Conservation (phyloP, 257 asterid genomes). For the Voacanga thouarsii region DNA sequence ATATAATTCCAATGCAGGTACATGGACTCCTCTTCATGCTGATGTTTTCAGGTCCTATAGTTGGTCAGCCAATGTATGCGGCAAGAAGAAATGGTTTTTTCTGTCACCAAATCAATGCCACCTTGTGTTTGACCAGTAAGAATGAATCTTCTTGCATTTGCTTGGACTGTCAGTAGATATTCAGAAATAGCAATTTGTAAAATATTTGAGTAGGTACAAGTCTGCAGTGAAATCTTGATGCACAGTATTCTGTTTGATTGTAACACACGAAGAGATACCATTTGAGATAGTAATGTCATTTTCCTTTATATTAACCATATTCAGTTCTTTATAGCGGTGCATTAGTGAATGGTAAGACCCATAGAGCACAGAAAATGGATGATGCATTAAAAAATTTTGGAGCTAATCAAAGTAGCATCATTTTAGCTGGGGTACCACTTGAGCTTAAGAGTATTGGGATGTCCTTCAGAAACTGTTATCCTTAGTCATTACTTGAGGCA, state of each 20-base stretch:
- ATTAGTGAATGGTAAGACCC: not conserved
- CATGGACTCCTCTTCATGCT: slow-evolving; percentile 99
- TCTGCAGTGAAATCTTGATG: not conserved
- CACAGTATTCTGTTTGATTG: not conserved
- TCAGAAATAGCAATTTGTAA: not conserved
- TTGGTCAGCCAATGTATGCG: slow-evolving; percentile 98
- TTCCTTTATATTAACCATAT: not conserved
- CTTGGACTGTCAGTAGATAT: not conserved
- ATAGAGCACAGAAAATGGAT: not conserved
- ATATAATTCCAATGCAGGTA: slow-evolving; percentile 43
- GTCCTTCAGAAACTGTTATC: not conserved
- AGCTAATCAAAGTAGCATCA: not conserved
- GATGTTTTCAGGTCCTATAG: slow-evolving; percentile 98
- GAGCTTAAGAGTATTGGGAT: not conserved
- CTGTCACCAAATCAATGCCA: slow-evolving; percentile 74
- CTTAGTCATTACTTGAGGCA: not conserved
- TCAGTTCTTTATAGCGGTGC: not conserved
- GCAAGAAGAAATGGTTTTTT: slow-evolving; percentile 88
- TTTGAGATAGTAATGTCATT: too few relatives aligned
- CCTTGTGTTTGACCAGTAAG: slow-evolving; percentile 76
- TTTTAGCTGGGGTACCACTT: not conserved
- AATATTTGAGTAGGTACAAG: not conserved
- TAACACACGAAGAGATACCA: too few relatives aligned
- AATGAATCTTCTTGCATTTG: slow-evolving; percentile 7
- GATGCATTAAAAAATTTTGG: not conserved